Base-by-base conservation (phyloP, 139 green algal genomes). In the Chlorella sp. region DNA sequence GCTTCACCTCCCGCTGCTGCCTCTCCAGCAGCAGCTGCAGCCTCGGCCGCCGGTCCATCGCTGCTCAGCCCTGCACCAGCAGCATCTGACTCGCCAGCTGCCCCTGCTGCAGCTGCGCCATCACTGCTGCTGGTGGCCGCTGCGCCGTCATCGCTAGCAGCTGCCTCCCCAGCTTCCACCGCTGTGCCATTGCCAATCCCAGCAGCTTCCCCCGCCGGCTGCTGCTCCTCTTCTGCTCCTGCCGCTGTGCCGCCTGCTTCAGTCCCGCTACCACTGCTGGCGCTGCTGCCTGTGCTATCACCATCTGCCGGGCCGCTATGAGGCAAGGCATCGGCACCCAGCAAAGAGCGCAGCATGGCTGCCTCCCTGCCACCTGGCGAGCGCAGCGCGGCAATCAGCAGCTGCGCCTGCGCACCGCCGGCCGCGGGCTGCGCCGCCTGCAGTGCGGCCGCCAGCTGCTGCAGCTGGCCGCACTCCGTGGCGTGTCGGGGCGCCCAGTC, bases 391-490 rank as follows among this genome's bases (percentile, higher is more conserved):
- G 74, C 74, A 13, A 56, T 32, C n/a, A 81, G 74, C n/a, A 62
- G 41, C 20, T 47, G 44, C 28, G 39, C 39, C 70, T 78, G 71
- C 71, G 71, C 25, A 11, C 70, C 68, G 17, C 26, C 68, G 7
- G 34, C 20, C 2, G 30, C 68, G 3, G 68, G 32, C 34, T 51
- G 34, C 2, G 51, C 34, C 1, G 70, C 39, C 28, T 47, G 74
- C 51, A 81, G 74, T 32, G 28, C 28, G 11, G 74, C 74, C 30
- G 51, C 55, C 51, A 81, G 74, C 74, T 60, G 41, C 34, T 67
- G 44, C 47, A 81, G 74, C 51, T 81, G 74, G 17, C 18, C 30
- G 74, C 74, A 81, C 51, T 81, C 74, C 0, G 30, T 32, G 1
- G 74, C 32, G 36, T 81, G 74, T 0, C 30, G 30, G 3, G 44